phyloP scores from a whole-genome alignment of 2,329 filamentous ascomycete genomes.

The Albifimbria verrucaria region DNA sequence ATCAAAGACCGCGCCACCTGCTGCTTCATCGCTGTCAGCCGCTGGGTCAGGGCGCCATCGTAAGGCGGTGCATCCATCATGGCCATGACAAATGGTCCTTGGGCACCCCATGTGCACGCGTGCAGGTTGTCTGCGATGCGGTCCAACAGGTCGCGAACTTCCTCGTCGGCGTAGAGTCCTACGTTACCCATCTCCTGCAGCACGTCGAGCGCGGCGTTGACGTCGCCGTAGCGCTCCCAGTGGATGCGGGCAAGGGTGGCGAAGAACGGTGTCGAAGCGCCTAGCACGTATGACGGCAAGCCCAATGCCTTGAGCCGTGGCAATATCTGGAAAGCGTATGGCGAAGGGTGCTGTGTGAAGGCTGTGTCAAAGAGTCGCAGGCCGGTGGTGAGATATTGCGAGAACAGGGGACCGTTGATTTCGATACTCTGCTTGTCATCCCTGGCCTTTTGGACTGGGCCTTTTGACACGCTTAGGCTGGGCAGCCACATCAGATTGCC shows the following conservation, averaged over 20 bases:
- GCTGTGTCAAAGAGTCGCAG: conserved; percentile 53
- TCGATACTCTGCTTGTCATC: conserved; percentile 42
- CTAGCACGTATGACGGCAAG: conserved; percentile 67
- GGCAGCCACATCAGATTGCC: too few species aligned
- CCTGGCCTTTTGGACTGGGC: conserved; percentile 3
- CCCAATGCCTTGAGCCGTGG: conserved; percentile 67
- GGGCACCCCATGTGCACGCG: conserved; percentile 31
- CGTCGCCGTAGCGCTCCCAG: conserved; percentile 60
- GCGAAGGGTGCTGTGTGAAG: conserved; percentile 57
- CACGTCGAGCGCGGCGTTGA: conserved; percentile 49
- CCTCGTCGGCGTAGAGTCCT: conserved; percentile 54
- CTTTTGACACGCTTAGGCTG: too few species aligned
- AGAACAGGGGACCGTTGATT: conserved; percentile 62
- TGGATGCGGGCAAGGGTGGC: conserved; percentile 60
- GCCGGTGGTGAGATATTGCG: conserved; percentile 56
- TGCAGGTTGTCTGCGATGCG: conserved; percentile 30
- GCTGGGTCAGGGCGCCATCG: conserved; percentile 21
- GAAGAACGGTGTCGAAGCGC: conserved; percentile 67
- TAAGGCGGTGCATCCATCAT: conserved; percentile 34
- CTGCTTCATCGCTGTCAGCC: conserved; percentile 21
- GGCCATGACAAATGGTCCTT: conserved; percentile 35
- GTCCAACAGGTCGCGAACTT: conserved; percentile 21
- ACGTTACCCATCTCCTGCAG: conserved; percentile 64
- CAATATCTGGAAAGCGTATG: conserved; percentile 57
- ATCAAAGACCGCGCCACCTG: conserved; percentile 3